A percentile compares a stretch with the other conserved stretches of the same genome.
phyloP scores from a whole-genome alignment of 2,329 filamentous ascomycete species.

The Beauveria bassiana region DNA sequence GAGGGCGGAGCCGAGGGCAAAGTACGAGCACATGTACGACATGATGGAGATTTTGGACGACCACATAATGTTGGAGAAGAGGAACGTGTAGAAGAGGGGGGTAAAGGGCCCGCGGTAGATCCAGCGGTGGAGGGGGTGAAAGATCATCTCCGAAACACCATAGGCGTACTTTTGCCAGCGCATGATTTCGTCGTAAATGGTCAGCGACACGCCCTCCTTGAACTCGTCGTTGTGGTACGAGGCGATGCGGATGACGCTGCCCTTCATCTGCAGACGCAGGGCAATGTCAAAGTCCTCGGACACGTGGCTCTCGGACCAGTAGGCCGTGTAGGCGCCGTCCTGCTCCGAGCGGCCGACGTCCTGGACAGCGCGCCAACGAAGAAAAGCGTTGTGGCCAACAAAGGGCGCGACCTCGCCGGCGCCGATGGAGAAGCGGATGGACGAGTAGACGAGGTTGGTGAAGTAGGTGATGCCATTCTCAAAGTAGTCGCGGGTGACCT shows the following conservation, averaged over 20 bases:
- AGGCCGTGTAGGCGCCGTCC: conserved; percentile 51
- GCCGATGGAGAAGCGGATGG: conserved; percentile 62
- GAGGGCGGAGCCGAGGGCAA: conserved; percentile 61
- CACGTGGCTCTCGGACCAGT: conserved; percentile 69
- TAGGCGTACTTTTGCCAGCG: conserved; percentile 71
- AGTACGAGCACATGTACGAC: conserved; percentile 65
- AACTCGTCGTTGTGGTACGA: conserved; percentile 63
- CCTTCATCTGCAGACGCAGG: conserved; percentile 60
- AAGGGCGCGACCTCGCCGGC: conserved; percentile 68
- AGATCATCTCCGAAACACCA: conserved; percentile 63
- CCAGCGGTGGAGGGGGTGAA: conserved; percentile 60
- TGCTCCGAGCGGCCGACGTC: conserved; percentile 36
- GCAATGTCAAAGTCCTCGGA: conserved; percentile 75
- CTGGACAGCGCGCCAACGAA: conserved; percentile 51
- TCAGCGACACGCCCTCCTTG: conserved; percentile 66
- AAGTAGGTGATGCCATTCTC: conserved; percentile 71
- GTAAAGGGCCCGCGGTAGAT: conserved; percentile 56
- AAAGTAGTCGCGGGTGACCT: conserved; percentile 64
- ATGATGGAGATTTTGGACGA: conserved; percentile 65
- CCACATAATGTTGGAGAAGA: conserved; percentile 52
- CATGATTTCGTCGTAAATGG: conserved; percentile 63
- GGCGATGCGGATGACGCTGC: conserved; percentile 61
- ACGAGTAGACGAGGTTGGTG: conserved; percentile 69
- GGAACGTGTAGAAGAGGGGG: conserved; percentile 52
- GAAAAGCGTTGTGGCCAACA: conserved; percentile 69